Base-by-base conservation (phyloP, 805 yeast genomes). In the Spathaspora sp. region DNA sequence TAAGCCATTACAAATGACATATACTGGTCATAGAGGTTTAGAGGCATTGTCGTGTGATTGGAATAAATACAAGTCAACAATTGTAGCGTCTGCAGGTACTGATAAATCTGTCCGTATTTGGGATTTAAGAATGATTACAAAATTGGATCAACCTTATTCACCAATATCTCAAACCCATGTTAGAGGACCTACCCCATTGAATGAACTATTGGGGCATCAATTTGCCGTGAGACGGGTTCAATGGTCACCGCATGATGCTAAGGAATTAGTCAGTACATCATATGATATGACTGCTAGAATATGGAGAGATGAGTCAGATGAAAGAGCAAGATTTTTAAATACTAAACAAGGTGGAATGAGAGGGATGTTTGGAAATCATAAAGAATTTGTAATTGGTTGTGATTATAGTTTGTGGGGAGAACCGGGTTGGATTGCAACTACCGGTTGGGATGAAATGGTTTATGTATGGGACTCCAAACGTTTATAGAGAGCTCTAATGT, bases 341-440 rank as follows among this genome's bases (percentile, higher is more conserved):
- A 56, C 61, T 8, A 56, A 53, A 5, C 69, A 78, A 40, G 79
- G 79, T 48, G 87, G 87, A 0, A 73, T 85, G 38, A 68, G 76
- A 38, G 81, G 80, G 7, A 77, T 78, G 16, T 89, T 90, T 74
- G 75, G 78, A 19, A 70, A 68, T 49, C 98, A 94, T 70, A 78
- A 82, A 28, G 99, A 93, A 73, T 93, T 93, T 70, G 97, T 87
- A 1, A 82, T 88, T 59, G 97, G 96, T 16, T 87, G 92, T 56
- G 98, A 94, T 71, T 94, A 97, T 88, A 86, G 96, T 57, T 68
- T 94, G 48, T 93, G 97, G 97, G 99, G 98, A 2, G 85, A 84
- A 58, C 96, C 94, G 1, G 97, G 97, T 1, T 92, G 94, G 91
- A 91, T 87, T 16, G 96, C 94, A 9, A 85, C 97, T 14, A 86